Evolutionary conservation across 148 eudicot genomes (phyloP).

Genomic region (Drosera capensis): DNA sequence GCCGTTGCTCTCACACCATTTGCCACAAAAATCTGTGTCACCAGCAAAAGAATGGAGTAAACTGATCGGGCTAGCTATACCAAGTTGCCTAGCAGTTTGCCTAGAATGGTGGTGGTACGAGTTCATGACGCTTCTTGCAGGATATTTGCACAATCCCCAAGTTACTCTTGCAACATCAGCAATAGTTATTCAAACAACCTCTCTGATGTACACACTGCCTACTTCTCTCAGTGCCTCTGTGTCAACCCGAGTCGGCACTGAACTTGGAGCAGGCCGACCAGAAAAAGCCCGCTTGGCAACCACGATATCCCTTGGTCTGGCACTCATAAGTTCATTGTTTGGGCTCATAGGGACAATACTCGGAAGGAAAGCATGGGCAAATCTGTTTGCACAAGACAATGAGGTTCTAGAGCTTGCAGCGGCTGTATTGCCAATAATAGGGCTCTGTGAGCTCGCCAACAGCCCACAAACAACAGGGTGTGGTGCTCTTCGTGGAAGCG

Average conservation of each 20-base stretch:
- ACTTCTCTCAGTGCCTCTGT: conserved; percentile 64
- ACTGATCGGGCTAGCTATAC: conserved; percentile 53
- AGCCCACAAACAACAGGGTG: conserved; percentile 89
- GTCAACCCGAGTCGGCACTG: conserved; percentile 74
- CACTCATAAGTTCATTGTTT: conserved; percentile 32
- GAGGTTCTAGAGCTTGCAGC: conserved; percentile 52
- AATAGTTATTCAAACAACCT: conserved; percentile 76
- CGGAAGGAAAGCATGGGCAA: conserved; percentile 59
- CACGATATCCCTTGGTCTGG: conserved; percentile 33
- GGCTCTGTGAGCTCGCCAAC: conserved; percentile 75
- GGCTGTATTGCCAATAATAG: conserved; percentile 58
- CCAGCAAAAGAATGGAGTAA: conserved; percentile 41
- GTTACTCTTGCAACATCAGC: conserved; percentile 69
- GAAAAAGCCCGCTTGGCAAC: conserved; percentile 51
- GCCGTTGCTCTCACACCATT: conserved; percentile 19
- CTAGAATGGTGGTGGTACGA: conserved; percentile 98
- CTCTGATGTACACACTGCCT: conserved; percentile 72
- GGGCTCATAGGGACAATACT: conserved; percentile 53
- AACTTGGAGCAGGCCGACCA: conserved; percentile 77
- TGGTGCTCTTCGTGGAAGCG: conserved; percentile 73
- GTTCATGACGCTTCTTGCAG: conserved; percentile 72
- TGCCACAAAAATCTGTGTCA: conserved; percentile 13
- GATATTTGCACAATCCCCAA: conserved; percentile 53
- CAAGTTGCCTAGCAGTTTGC: conserved; percentile 67
- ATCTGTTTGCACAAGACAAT: conserved; percentile 41